Evolutionary conservation across 352 stramenopile genomes (phyloP), one percentile per base, ranked within the genome.

Genomic region (Albugo laibachii): DNA sequence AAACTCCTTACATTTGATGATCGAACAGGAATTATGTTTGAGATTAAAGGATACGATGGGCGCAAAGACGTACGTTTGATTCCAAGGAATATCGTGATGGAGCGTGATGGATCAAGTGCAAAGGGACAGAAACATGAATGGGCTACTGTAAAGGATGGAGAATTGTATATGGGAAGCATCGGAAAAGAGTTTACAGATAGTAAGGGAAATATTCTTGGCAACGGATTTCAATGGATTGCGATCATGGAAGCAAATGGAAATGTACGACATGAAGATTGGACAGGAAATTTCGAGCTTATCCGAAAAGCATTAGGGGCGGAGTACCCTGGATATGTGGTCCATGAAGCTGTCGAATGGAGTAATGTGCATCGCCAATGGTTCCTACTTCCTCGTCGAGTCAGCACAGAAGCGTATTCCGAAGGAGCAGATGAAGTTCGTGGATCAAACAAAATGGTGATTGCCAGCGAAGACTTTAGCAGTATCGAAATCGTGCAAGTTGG

Each of bases 81-180:
- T 42, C 93, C 93, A 13, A 66, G 92, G 54, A 89, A 95, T 57
- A 96, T 98, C 46, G 68, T 97, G 45, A 97, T 96, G 65, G 95
- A 98, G 66, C 93, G 95, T 50, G 79, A 97, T 48, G 95, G 94
- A 6, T 60, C 95, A 21, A 88, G 86, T 12, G 81, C 93, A 46
- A 99, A 99, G 69, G 95, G 94, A 13, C 96, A 98, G 78, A 99
- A 99, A 62, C 94, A 92, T 65, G 95, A 99, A 69, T 99, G 95
- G 95, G 86, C 92, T 3, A 99, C 95, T 0, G 89, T 98, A 49
- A 99, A 99, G 64, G 88, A 98, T 64, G 89, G 76, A 34, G 83
- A 97, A 61, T 68, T 99, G n/a, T 95, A 92, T 52, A 92, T 98
- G 63, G 95, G 95, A 39, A 97, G 76, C 49, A 86, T 96, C 13